Evolutionary conservation across 495 filamentous ascomycete species (phyloP), one percentile per base, ranked within the genome.

Genomic region (Amniculicola lignicola): DNA sequence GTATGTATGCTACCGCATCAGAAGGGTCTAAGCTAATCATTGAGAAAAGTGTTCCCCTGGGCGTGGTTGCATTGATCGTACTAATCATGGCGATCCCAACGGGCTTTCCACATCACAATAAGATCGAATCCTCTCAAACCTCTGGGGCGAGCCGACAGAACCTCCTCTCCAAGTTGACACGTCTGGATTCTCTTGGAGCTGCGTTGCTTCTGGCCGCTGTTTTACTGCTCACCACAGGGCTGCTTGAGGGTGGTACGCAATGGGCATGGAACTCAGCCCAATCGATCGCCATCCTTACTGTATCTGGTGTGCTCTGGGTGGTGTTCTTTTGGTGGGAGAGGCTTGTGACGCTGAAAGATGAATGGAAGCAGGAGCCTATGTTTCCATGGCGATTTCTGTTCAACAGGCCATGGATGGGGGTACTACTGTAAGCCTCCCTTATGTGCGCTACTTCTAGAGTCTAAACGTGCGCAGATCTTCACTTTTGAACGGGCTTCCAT

Each of bases 341-440:
- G 59, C 49, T 40, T 22, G 28, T 51, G 11, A 22, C 44, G 36
- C 21, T 11, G 16, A 11, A 43, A 44, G 18, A 28, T 38, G 2
- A 23, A 37, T 18, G 19, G 24, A 10, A 16, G 43, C 33, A 23
- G 22, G 59, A 62, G 22, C 24, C 53, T 27, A 27, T 62, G 12
- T 51, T 62, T 42, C 59, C 59, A 12, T 57, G 59, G 59, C 14
- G 43, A 23, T 62, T 57, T 21, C 12, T 57, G 9, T 39, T 46
- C 1, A 43, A 61, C 24, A 44, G 59, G 3, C 25, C 39, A 11
- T 62, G 52, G 46, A 35, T 51, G 37, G 59, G 45, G 2, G 51
- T 52, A 12, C 46, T 57, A 2, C n/a, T 49, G 27, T 61, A 47
- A 28, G 52, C 24, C 10, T n/a, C n/a, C n/a, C n/a, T n/a, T n/a